These are phyloP conservation scores for Paragyromitra xinjiangensis DNA, from an alignment of 495 filamentous ascomycete genomes.

Conservation along the genomic window DNA sequence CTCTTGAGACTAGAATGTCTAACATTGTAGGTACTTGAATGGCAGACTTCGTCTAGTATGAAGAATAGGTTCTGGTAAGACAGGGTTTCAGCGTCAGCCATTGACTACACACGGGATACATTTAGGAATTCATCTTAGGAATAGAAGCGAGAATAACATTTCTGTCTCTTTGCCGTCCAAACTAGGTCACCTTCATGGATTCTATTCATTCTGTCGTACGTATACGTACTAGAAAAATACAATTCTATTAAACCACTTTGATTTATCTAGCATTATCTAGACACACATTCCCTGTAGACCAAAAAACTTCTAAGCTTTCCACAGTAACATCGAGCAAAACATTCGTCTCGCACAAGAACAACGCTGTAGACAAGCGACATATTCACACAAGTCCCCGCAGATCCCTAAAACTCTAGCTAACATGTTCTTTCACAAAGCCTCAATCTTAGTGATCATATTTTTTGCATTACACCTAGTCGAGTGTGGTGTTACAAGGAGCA, in stretches of 20 bases:
- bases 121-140: not conserved
- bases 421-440: not conserved
- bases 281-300: not conserved
- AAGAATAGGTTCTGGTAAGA: not conserved
- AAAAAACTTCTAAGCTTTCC: not conserved
- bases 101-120: not conserved
- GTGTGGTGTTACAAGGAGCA: not conserved
- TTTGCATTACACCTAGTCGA: conserved; percentile 10
- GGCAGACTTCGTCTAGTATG: not conserved
- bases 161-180: not conserved
- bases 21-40: not conserved
- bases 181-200: not conserved
- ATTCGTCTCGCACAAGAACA: conserved; percentile 1
- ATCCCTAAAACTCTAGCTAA: not conserved
- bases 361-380: not conserved
- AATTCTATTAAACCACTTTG: not conserved
- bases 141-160: not conserved
- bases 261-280: not conserved
- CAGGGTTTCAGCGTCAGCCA: not conserved
- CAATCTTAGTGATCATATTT: conserved; percentile 3
- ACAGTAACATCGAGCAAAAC: no score
- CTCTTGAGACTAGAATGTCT: not conserved
- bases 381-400: not conserved
- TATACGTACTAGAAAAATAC: not conserved
- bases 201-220: not conserved